phyloP scores from a whole-genome alignment of 805 yeast genomes.

The Kluyveromyces wickerhamii region DNA sequence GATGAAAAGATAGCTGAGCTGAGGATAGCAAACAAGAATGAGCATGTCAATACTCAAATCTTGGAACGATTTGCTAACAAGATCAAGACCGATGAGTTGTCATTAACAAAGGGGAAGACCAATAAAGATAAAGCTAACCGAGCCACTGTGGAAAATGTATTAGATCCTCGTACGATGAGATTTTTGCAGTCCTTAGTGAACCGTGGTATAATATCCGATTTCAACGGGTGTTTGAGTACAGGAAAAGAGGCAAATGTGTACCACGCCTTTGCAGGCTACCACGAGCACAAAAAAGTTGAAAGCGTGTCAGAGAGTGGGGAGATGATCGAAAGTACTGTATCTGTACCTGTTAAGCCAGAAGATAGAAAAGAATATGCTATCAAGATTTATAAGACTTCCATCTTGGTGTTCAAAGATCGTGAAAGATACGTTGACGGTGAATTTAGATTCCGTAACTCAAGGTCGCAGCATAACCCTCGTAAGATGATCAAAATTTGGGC shows the following conservation, averaged over 20 bases:
- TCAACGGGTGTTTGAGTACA: conserved; percentile 90
- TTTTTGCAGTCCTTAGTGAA: conserved; percentile 76
- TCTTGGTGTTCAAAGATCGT: conserved; percentile 92
- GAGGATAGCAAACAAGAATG: conserved; percentile 8
- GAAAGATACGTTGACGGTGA: conserved; percentile 96
- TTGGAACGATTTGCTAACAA: conserved; percentile 55
- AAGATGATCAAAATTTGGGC: conserved; percentile 99
- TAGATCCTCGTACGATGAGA: conserved; percentile 87
- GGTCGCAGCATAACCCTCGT: conserved; percentile 85
- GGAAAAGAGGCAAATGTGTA: conserved; percentile 99
- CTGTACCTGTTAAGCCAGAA: conserved; percentile 30
- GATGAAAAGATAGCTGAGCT: conserved; percentile 19
- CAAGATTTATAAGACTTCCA: conserved; percentile 92
- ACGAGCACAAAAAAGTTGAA: conserved; percentile 11
- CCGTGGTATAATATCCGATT: conserved; percentile 73
- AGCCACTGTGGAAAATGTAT: conserved; percentile 94
- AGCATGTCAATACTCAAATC: conserved; percentile 40
- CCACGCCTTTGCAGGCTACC: conserved; percentile 50
- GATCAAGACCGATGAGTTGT: conserved; percentile 55
- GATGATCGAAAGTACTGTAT: too few relatives aligned
- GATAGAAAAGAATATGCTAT: conserved; percentile 64
- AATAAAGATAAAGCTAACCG: conserved; percentile 82
- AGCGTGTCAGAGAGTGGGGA: too few relatives aligned
- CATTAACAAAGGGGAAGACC: conserved; percentile 46
- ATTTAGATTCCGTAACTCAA: conserved; percentile 79